These are phyloP conservation scores for Serendipita sp. DNA, from an alignment of 768 basidiomycete genomes.

Conservation along the genomic window DNA sequence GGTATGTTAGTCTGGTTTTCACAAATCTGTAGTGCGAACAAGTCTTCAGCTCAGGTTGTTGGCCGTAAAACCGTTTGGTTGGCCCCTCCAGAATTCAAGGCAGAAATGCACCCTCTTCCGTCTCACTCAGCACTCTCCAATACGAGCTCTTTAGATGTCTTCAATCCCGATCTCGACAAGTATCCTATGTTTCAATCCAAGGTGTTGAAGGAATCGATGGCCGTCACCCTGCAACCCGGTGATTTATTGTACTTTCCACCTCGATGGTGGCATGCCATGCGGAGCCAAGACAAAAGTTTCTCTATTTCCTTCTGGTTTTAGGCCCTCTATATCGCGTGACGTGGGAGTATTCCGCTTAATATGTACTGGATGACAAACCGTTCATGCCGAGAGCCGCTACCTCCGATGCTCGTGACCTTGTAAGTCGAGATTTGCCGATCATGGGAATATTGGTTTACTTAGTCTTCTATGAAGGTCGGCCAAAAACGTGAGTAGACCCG, in stretches of 20 bases:
- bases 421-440: too few relatives aligned
- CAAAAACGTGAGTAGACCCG: background rate
- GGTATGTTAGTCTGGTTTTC: constrained; percentile 28
- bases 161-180: constrained; percentile 21
- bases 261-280: constrained; percentile 91
- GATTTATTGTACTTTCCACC: constrained; percentile 83
- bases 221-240: constrained; percentile 54
- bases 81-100: constrained; percentile 41
- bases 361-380: too few relatives aligned
- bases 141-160: constrained; percentile 73
- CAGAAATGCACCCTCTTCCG: constrained; percentile 36
- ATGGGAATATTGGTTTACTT: too few relatives aligned
- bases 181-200: constrained; percentile 39
- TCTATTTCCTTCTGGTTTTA: constrained; percentile 89
- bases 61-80: constrained; percentile 87
- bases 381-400: too few relatives aligned
- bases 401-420: too few relatives aligned
- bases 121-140: constrained; percentile 37
- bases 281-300: constrained; percentile 64
- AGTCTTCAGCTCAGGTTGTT: constrained; percentile 58
- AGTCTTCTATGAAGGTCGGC: background rate
- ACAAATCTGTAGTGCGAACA: constrained; percentile 8
- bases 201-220: constrained; percentile 44
- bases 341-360: too few relatives aligned
- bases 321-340: background rate